phyloP scores from a whole-genome alignment of 2,329 filamentous ascomycete genomes.

The Cladosporium sp. region DNA sequence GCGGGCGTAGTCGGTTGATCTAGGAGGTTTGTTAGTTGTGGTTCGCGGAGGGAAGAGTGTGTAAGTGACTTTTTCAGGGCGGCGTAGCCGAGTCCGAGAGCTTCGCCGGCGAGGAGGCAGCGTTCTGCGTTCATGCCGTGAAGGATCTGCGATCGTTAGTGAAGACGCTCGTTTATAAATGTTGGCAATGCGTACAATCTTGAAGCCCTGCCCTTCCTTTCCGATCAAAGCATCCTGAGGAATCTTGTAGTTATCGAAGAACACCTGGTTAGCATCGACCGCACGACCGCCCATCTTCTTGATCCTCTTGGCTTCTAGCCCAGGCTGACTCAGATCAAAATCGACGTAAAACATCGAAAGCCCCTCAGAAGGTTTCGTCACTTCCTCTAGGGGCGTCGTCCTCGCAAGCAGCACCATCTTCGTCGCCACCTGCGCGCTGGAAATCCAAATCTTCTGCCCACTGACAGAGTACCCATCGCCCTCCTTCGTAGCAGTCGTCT shows the following conservation, averaged over 20 bases:
- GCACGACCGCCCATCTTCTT: slow-evolving; percentile 81
- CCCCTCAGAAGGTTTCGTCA: slow-evolving; percentile 64
- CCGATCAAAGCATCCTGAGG: slow-evolving; percentile 62
- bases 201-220: slow-evolving; percentile 68
- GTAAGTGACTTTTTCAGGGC: slow-evolving; percentile 35
- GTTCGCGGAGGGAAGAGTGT: too few relatives aligned
- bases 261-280: slow-evolving; percentile 80
- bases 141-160: slow-evolving; percentile 27
- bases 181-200: slow-evolving; percentile 44
- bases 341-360: slow-evolving; percentile 77
- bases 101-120: slow-evolving; percentile 61
- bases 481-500: slow-evolving; percentile 57
- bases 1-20: slow-evolving; percentile 36
- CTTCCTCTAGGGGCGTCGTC: slow-evolving; percentile 63
- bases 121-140: slow-evolving; percentile 47
- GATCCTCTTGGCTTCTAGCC: slow-evolving; percentile 63
- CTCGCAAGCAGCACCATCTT: slow-evolving; percentile 80
- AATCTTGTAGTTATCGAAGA: slow-evolving; percentile 73
- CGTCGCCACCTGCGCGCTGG: slow-evolving; percentile 71
- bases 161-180: background rate
- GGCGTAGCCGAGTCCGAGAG: slow-evolving; percentile 71
- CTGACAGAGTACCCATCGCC: slow-evolving; percentile 59
- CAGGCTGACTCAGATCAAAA: slow-evolving; percentile 55
- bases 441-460: slow-evolving; percentile 87
- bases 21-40: background rate